A percentile compares a stretch with the other conserved stretches of the same genome.
Conservation (phyloP, 352 stramenopile species). For the Phytophthora syringae region DNA sequence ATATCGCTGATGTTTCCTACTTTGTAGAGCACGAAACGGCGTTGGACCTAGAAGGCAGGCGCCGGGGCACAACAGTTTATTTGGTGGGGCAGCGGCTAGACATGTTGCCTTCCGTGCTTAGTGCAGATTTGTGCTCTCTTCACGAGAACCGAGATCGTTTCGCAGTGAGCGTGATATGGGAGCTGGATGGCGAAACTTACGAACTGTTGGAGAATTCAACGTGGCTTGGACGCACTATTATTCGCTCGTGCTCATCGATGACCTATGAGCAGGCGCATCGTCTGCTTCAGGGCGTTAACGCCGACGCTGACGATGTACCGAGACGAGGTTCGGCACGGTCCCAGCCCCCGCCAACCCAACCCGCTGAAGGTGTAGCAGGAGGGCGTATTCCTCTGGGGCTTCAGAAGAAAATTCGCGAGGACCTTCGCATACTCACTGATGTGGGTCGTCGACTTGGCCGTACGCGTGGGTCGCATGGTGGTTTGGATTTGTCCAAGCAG, state of each 20-base stretch:
- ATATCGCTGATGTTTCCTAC: conserved; percentile 99
- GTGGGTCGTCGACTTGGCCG: conserved; percentile 70
- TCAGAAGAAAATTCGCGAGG: conserved; percentile 58
- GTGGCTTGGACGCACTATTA: conserved; percentile 94
- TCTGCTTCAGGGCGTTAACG: conserved; percentile 68
- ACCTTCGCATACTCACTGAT: conserved; percentile 66
- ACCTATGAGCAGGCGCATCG: conserved; percentile 88
- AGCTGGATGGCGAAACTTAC: conserved; percentile 76
- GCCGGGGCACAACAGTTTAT: conserved; percentile 96
- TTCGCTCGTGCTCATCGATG: conserved; percentile 94
- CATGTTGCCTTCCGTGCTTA: conserved; percentile 93
- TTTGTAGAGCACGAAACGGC: conserved; percentile 96
- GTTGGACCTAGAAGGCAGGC: conserved; percentile 95
- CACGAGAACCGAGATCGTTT: conserved; percentile 90
- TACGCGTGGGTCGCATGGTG: conserved; percentile 68
- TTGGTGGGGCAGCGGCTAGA: conserved; percentile 95
- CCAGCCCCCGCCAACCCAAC: conserved; percentile 8
- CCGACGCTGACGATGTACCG: conserved; percentile 53
- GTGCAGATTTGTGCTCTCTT: conserved; percentile 91
- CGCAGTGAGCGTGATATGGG: conserved; percentile 93
- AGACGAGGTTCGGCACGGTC: conserved; percentile 3
- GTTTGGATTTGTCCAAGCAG: conserved; percentile 81
- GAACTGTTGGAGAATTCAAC: conserved; percentile 63
- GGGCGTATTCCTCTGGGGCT: conserved; percentile 64
- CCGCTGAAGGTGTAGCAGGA: conserved; percentile 61